phyloP scores from a whole-genome alignment of 1,284 basidiomycete species.

The Puccinia hordei region DNA sequence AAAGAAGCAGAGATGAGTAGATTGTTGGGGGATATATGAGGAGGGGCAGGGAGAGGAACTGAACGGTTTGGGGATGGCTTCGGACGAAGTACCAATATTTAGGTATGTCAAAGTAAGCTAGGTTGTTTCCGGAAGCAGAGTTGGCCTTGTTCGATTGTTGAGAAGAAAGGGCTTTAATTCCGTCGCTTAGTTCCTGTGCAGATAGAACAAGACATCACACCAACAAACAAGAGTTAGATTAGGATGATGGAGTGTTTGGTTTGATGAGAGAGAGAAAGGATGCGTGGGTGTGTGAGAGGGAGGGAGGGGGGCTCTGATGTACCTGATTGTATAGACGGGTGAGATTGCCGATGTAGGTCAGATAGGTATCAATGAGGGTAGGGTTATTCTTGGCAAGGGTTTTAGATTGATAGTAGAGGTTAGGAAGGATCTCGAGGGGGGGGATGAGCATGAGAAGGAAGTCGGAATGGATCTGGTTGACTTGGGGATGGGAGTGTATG shows the following conservation, averaged over 20 bases:
- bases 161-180: neutral
- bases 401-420: constrained; percentile 43
- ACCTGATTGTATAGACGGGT: constrained; percentile 24
- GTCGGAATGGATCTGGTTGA: constrained; percentile 22
- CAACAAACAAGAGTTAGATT: no score
- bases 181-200: neutral
- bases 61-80: constrained; percentile 15
- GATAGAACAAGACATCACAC: neutral
- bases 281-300: no score
- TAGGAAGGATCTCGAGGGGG: constrained; percentile 40
- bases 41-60: no score
- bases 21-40: neutral
- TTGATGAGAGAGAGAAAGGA: neutral
- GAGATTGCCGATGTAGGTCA: constrained; percentile 20
- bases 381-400: constrained; percentile 10
- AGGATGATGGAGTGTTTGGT: neutral
- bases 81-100: constrained; percentile 20
- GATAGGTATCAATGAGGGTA: neutral
- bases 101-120: constrained; percentile 19
- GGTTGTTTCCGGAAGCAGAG: neutral
- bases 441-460: constrained; percentile 28
- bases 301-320: no score
- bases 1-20: neutral
- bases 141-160: neutral
- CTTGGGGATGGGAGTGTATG: neutral